Base-by-base conservation (phyloP, 257 asterid genomes). In the Coffea eugenioides region DNA sequence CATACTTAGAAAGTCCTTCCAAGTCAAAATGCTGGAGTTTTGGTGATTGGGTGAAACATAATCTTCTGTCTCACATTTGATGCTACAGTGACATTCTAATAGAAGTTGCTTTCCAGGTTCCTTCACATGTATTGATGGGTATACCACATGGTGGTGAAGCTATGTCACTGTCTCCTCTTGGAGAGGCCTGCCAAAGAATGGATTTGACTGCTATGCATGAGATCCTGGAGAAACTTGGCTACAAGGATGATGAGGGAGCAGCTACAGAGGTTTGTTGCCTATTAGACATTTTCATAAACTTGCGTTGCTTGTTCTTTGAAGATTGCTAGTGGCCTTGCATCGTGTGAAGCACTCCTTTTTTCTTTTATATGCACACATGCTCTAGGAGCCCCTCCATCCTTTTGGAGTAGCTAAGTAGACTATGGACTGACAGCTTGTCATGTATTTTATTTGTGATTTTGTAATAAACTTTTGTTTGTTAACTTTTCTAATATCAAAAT, bases 181-280 rank as follows among this genome's bases (percentile, higher is more conserved):
- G 98, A 73, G 98, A 95, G 86, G 98, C 98, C 73, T 95, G 99
- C 90, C 83, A 89, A 86, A 88, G 96, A 89, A 90, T 88, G 97
- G 99, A 95, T 81, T 91, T 93, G 80, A 92, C 98, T 6, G 97
- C 97, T 69, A 90, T 95, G 82, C 93, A 95, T 71, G 96, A 92
- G 86, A 80, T 93, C 77, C 70, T 93, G 75, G 95, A 93, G 69
- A 88, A 92, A 81, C 90, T 90, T 61, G 98, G 98, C 51, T 92
- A 93, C 86, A 95, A 91, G 83, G 97, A 95, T 27, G 99, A 95
- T 10, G 97, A 93, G 71, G 99, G 98, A 78, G 91, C 93, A 25
- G 91, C 97, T 4, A 89, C 93, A 21, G 98, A 95, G 97, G 99
- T 95, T 78, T 82, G 81, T 79, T 67, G 31, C 73, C 34, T 12